Percentiles rank a stretch among this genome's conserved stretches.
phyloP scores from a whole-genome alignment of 495 filamentous ascomycete genomes.

The Penicillium coprophilum region DNA sequence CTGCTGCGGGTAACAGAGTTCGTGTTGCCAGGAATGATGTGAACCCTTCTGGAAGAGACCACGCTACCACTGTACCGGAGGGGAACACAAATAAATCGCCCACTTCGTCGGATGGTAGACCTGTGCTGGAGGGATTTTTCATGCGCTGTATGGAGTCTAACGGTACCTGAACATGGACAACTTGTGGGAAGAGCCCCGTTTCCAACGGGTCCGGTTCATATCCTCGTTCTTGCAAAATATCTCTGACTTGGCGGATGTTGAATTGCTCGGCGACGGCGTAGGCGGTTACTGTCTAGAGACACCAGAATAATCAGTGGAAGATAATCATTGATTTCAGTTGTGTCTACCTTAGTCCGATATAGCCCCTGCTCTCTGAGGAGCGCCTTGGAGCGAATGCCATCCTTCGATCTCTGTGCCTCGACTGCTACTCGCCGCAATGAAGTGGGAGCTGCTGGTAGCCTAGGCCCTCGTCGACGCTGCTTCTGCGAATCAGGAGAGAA shows the following conservation, averaged over 20 bases:
- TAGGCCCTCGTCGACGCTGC: conserved; percentile 44
- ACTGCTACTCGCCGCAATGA: conserved; percentile 59
- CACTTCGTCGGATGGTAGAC: conserved; percentile 60
- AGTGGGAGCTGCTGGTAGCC: conserved; percentile 52
- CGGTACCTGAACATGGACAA: conserved; percentile 61
- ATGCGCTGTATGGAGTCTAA: conserved; percentile 52
- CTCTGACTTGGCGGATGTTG: conserved; percentile 68
- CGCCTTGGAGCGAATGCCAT: conserved; percentile 43
- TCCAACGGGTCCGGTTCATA: conserved; percentile 62
- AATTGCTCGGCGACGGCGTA: conserved; percentile 86
- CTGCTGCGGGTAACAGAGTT: conserved; percentile 71
- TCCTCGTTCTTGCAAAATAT: conserved; percentile 68
- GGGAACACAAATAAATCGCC: conserved; percentile 97
- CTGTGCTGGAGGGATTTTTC: conserved; percentile 54
- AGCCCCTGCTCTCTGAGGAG: conserved; percentile 44
- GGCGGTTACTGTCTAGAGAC: conserved; percentile 64
- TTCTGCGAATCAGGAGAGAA: conserved; percentile 29
- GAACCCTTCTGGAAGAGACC: conserved; percentile 73
- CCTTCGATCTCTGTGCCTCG: conserved; percentile 58
- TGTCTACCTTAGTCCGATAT: conserved; percentile 41
- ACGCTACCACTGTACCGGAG: conserved; percentile 90
- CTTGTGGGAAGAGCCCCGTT: conserved; percentile 63
- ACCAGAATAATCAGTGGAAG: conserved; percentile 24
- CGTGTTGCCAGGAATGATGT: conserved; percentile 70
- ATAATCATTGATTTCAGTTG: neutral